Evolutionary conservation across 2,329 filamentous ascomycete genomes (phyloP).

Genomic region (Zymoseptoria pseudotritici): DNA sequence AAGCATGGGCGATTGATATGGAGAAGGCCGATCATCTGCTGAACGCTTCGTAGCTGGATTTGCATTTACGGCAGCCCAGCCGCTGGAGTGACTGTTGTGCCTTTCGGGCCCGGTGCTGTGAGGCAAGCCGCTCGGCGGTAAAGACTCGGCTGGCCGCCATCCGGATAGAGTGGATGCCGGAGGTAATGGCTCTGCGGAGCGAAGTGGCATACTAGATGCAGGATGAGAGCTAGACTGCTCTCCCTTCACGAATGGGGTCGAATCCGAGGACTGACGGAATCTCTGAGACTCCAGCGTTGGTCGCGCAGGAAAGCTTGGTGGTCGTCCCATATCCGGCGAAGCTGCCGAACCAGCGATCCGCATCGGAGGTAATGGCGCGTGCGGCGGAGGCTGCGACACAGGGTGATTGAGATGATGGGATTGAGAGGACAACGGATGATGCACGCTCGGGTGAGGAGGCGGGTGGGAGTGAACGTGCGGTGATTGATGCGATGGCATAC

Average conservation of each 20-base stretch:
- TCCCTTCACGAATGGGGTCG: slow-evolving; percentile 7
- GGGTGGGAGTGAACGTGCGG: neutral
- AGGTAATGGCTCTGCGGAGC: slow-evolving; percentile 16
- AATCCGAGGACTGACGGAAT: slow-evolving; percentile 13
- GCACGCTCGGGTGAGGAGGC: neutral
- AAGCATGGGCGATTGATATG: slow-evolving; percentile 24
- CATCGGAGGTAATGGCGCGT: slow-evolving; percentile 19
- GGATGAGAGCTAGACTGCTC: slow-evolving; percentile 7
- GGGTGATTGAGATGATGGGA: slow-evolving; percentile 5
- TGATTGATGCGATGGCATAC: neutral
- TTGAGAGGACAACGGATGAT: neutral
- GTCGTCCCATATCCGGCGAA: slow-evolving; percentile 15
- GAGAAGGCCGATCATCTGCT: slow-evolving; percentile 28
- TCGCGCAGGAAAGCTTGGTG: slow-evolving; percentile 10
- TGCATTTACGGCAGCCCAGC: slow-evolving; percentile 41
- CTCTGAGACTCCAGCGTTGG: slow-evolving; percentile 9
- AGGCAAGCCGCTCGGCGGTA: slow-evolving; percentile 13
- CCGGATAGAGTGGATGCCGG: slow-evolving; percentile 20
- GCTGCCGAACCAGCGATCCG: slow-evolving; percentile 15
- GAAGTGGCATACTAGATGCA: slow-evolving; percentile 4
- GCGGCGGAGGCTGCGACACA: neutral
- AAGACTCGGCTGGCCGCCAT: slow-evolving; percentile 25
- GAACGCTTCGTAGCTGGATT: slow-evolving; percentile 36
- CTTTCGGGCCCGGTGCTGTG: slow-evolving; percentile 10
- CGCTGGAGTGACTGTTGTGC: slow-evolving; percentile 18